These are phyloP conservation scores for Colletotrichum sp. DNA, from an alignment of 2,329 filamentous ascomycete species.

Conservation along the genomic window DNA sequence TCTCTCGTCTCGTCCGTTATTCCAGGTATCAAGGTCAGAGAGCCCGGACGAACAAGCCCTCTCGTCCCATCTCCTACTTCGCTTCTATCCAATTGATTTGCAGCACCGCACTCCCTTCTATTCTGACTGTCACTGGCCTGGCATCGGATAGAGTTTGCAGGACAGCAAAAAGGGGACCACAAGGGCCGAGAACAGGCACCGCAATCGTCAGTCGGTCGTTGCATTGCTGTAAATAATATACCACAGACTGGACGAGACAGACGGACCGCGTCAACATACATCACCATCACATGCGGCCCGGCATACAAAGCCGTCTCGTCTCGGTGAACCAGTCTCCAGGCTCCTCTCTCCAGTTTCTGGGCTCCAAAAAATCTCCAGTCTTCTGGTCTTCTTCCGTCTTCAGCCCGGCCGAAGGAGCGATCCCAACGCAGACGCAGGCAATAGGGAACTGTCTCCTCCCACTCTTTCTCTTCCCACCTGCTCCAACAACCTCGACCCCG, in stretches of 20 bases:
- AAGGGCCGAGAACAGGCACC: not conserved
- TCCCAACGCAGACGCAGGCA: not conserved
- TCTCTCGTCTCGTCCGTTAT: not conserved
- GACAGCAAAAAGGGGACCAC: not conserved
- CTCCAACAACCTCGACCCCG: slow-evolving; percentile 4
- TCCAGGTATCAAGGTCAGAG: slow-evolving; percentile 8
- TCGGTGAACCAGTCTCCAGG: not conserved
- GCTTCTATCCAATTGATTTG: not conserved
- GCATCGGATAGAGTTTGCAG: slow-evolving; percentile 10
- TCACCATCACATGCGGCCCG: not conserved
- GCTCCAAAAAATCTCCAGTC: not conserved
- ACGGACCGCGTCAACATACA: not conserved
- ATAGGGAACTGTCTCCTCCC: not conserved
- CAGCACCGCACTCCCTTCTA: not conserved
- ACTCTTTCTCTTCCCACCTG: not conserved
- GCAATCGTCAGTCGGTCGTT: not conserved
- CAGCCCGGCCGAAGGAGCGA: not conserved
- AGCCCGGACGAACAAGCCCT: slow-evolving; percentile 15
- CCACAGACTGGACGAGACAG: slow-evolving; percentile 7
- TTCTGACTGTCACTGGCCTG: not conserved
- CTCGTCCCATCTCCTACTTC: slow-evolving; percentile 10
- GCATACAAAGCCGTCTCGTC: not conserved
- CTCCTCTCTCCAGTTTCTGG: not conserved
- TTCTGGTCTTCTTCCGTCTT: not conserved
- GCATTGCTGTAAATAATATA: slow-evolving; percentile 9